A percentile compares a stretch with the other conserved stretches of the same genome.
Conservation (phyloP, 176 grass and related monocot species). For the Bromus sterilis region DNA sequence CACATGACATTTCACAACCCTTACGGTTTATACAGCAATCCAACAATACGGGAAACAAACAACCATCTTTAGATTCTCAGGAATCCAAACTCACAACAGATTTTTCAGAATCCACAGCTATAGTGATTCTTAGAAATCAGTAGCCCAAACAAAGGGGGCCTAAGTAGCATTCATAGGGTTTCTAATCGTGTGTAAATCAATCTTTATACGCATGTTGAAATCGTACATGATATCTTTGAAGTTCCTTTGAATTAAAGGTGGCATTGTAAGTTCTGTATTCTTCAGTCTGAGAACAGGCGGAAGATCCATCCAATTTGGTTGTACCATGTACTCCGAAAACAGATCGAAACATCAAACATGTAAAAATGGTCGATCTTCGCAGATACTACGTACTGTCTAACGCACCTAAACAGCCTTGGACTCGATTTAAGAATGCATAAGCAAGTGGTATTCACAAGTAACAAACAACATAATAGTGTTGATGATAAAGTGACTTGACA, state of each 20-base stretch:
- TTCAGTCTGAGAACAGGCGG: background rate
- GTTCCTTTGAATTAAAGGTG: background rate
- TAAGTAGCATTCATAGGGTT: background rate
- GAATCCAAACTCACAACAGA: too few species aligned
- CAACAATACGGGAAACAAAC: too few species aligned
- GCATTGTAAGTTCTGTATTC: background rate
- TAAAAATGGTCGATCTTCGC: too few species aligned
- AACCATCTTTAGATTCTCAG: too few species aligned
- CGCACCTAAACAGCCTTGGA: background rate
- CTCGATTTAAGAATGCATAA: background rate
- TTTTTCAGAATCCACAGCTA: too few species aligned
- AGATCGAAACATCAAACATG: background rate
- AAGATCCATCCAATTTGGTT: background rate
- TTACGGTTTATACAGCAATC: too few species aligned
- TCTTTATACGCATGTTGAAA: background rate
- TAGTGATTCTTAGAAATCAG: too few species aligned
- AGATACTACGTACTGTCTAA: too few species aligned
- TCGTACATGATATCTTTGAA: too few species aligned
- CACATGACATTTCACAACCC: too few species aligned
- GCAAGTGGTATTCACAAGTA: background rate
- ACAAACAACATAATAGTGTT: background rate
- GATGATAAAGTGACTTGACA: background rate
- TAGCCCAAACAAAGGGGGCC: too few species aligned
- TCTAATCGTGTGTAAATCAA: background rate
- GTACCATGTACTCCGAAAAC: background rate